phyloP scores from a whole-genome alignment of 176 grass and related monocot genomes.

The Poa annua region DNA sequence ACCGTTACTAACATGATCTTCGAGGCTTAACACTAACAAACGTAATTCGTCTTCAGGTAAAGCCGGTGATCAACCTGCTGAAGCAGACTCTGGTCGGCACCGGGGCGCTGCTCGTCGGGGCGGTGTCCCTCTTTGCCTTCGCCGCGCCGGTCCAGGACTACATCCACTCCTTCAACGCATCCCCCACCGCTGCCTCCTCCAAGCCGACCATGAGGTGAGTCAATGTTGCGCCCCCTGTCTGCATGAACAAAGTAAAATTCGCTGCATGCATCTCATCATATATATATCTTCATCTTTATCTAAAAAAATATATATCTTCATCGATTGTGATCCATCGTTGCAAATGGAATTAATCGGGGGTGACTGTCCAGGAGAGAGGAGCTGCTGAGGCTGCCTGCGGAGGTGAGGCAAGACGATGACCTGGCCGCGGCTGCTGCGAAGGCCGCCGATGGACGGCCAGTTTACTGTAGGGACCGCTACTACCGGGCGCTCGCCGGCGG shows the following conservation, averaged over 20 bases:
- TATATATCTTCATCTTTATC: too few relatives aligned
- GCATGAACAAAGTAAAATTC: background rate
- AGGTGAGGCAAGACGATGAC: conserved; percentile 85
- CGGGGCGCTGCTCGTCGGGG: conserved; percentile 71
- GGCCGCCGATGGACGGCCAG: conserved; percentile 85
- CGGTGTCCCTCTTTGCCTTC: conserved; percentile 75
- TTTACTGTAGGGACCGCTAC: conserved; percentile 94
- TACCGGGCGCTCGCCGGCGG: conserved; percentile 88
- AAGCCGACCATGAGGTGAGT: conserved; percentile 71
- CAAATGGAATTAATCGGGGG: background rate
- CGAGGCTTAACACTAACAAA: background rate
- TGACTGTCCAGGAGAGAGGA: conserved; percentile 62
- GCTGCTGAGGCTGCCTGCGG: conserved; percentile 75
- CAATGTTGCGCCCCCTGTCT: background rate
- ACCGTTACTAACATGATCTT: background rate
- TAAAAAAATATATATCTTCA: background rate
- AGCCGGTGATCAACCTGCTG: conserved; percentile 88
- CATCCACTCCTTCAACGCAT: conserved; percentile 55
- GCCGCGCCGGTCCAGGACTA: conserved; percentile 71
- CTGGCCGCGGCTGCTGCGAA: conserved; percentile 76
- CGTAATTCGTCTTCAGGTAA: conserved; percentile 58
- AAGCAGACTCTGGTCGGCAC: conserved; percentile 96
- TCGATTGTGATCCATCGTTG: background rate
- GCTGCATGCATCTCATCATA: background rate
- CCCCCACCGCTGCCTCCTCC: conserved; percentile 48